Base-by-base conservation (phyloP, 73 alveolate genomes). In the Paramecium sexaurelia region DNA sequence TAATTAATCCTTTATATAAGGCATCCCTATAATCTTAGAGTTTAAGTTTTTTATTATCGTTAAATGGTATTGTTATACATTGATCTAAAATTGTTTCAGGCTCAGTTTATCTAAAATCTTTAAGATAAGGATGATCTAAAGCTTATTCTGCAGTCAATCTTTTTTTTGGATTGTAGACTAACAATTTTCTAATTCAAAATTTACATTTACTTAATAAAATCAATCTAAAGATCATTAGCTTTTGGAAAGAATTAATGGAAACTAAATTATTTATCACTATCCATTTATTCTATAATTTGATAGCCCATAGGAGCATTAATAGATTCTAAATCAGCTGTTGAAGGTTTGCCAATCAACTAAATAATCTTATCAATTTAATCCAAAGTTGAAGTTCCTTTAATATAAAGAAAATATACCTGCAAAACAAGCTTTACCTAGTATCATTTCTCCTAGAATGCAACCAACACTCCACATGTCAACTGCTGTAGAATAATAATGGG, bases 381-480 rank as follows among this genome's bases (percentile, higher is more conserved):
- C 39, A 85, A 85, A 71, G 95, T 97, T 56, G 91, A 92, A 24
- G 83, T 56, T 56, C 75, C 75, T 56, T 24, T 24, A 1, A 7
- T 6, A 6, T 6, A 24, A 0, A 6, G 75, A 17, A 56, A 6
- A 17, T 3, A 39, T 85, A 19, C 99, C 99, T 40, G 98, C 96
- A 78, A 97, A 95, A 13, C 93, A 26, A 1, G 99, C 98, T 24
- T 90, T 85, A 45, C 96, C 95, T 39, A 93, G 33, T 35, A 94
- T 92, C 73, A 97, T 86, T 90, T 97, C 99, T 7, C 95, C 96
- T 95, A 97, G 45, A 29, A 97, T 95, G 45, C 97, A 94, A 4
- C 99, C 99, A 24, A 95, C 94, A n/a, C 97, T 96, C 96, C 97
- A 95, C 78, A 97, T 75, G 92, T 97, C 99, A 3, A 95, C 95